phyloP scores from a whole-genome alignment of 768 basidiomycete genomes.

The Chlorophyllum brunneum region DNA sequence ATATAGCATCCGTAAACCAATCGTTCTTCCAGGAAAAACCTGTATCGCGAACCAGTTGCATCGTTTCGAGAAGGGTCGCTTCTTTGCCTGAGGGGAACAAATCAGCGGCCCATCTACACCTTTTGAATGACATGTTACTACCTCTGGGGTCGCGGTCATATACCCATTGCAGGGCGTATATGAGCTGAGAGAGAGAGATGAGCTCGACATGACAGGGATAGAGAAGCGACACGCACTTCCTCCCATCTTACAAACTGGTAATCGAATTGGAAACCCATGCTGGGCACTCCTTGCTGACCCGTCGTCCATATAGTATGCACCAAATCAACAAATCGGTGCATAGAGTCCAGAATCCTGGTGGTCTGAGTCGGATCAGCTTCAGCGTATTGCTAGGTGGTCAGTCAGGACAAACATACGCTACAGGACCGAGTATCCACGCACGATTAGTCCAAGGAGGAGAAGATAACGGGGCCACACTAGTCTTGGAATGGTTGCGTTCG shows the following conservation, averaged over 20 bases:
- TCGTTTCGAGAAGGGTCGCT: constrained; percentile 33
- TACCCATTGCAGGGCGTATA: constrained; percentile 37
- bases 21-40: constrained; percentile 40
- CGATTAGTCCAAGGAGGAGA: constrained; percentile 33
- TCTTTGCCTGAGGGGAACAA: constrained; percentile 26
- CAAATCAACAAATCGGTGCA: constrained; percentile 33
- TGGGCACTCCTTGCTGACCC: constrained; percentile 29
- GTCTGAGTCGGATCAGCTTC: constrained; percentile 36
- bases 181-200: constrained; percentile 19
- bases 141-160: constrained; percentile 37
- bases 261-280: constrained; percentile 37
- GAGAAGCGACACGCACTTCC: constrained; percentile 24
- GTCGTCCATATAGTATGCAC: constrained; percentile 33
- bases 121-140: constrained; percentile 9
- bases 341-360: constrained; percentile 31
- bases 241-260: constrained; percentile 42
- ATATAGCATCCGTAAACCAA: constrained; percentile 33
- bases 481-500: constrained; percentile 33
- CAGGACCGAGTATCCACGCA: constrained; percentile 17
- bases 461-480: constrained; percentile 41
- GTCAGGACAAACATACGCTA: not conserved
- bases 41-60: constrained; percentile 34
- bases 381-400: constrained; percentile 33
- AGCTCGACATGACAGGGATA: not conserved
- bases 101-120: too few relatives aligned